These are phyloP conservation scores for Stereum hirsutum DNA, from an alignment of 1,284 basidiomycete genomes.

Conservation along the genomic window DNA sequence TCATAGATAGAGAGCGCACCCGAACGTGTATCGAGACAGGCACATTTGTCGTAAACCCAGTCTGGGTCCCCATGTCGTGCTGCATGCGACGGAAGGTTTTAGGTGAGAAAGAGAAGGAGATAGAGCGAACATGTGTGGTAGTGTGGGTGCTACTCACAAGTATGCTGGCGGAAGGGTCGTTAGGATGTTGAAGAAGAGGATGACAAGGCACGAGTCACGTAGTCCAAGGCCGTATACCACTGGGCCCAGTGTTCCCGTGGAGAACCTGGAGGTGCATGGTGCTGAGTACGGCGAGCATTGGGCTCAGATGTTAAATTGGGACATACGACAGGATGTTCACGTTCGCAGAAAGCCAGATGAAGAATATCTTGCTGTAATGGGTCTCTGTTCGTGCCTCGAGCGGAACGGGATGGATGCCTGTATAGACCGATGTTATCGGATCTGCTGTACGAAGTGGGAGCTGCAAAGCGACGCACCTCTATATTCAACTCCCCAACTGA, in stretches of 20 bases:
- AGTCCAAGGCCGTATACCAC: constrained; percentile 58
- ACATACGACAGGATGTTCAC: neutral
- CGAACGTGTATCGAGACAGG: constrained; percentile 71
- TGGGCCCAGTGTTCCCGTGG: constrained; percentile 67
- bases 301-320: neutral
- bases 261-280: constrained; percentile 41
- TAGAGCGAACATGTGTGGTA: constrained; percentile 1
- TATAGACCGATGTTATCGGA: too few relatives aligned
- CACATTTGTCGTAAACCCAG: constrained; percentile 87
- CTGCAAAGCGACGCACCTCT: too few relatives aligned
- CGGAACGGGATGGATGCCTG: neutral
- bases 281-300: neutral
- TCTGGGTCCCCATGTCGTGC: constrained; percentile 80
- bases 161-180: constrained; percentile 47
- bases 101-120: neutral
- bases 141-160: constrained; percentile 35
- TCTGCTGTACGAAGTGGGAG: too few relatives aligned
- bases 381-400: neutral
- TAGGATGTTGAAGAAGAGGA: constrained; percentile 70
- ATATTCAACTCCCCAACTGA: too few relatives aligned
- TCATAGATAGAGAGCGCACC: constrained; percentile 30
- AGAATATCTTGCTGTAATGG: neutral
- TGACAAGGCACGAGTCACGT: constrained; percentile 63
- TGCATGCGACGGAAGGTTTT: constrained; percentile 17
- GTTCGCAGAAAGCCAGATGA: neutral